Evolutionary conservation across 306 rosid species (phyloP).

Genomic region (Lotus japonicus): DNA sequence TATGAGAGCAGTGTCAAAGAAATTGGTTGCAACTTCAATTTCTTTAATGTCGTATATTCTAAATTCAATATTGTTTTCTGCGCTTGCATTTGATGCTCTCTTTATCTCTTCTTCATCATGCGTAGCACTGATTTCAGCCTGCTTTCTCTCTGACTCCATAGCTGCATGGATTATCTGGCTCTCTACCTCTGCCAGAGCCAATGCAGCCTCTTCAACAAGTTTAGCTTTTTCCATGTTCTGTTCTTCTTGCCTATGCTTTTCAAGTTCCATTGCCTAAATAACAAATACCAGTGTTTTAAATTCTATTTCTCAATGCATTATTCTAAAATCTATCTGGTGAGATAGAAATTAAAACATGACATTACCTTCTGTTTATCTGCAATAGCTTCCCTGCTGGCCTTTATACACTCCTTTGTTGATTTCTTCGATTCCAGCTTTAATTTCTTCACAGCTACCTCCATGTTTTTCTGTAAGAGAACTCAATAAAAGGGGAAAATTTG

Average conservation of each 20-base stretch:
- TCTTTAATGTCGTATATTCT: conserved; percentile 52
- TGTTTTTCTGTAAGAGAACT: conserved; percentile 25
- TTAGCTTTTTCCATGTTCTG: conserved; percentile 1
- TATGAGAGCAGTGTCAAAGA: conserved; percentile 40
- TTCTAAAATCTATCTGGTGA: neutral
- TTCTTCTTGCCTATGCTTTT: conserved; percentile 24
- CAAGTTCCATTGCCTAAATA: conserved; percentile 37
- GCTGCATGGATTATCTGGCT: conserved; percentile 33
- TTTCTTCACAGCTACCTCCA: conserved; percentile 36
- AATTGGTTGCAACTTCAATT: conserved; percentile 65
- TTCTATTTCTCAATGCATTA: neutral
- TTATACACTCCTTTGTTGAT: conserved; percentile 30
- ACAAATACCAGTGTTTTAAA: conserved; percentile 4
- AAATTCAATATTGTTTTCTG: neutral
- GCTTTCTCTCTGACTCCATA: neutral
- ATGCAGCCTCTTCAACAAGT: conserved; percentile 41
- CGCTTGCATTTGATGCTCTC: conserved; percentile 14
- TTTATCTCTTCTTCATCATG: conserved; percentile 36
- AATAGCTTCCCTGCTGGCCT: conserved; percentile 39
- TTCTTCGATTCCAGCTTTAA: conserved; percentile 32
- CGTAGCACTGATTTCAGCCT: conserved; percentile 30
- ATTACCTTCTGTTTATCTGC: conserved; percentile 40
- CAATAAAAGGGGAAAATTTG: neutral
- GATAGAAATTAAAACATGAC: neutral
- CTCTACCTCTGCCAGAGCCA: conserved; percentile 38